phyloP scores from a whole-genome alignment of 306 rosid species.

The Castanea sativa region DNA sequence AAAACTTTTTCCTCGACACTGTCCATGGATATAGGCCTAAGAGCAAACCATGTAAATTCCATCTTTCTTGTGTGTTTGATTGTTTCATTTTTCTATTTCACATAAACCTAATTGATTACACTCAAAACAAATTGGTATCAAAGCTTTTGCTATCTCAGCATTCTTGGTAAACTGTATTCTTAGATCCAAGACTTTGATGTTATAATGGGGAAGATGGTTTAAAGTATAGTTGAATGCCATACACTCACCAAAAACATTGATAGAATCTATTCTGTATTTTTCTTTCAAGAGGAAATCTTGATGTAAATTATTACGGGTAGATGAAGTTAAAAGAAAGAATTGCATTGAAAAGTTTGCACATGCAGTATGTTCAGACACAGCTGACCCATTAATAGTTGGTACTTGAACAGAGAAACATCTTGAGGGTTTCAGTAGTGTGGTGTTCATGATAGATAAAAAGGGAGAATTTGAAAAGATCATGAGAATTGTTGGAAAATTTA shows the following conservation, averaged over 20 bases:
- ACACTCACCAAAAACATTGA: not conserved
- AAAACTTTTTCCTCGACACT: no score
- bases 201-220: not conserved
- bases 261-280: not conserved
- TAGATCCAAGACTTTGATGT: not conserved
- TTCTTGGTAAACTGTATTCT: not conserved
- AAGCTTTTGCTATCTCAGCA: no score
- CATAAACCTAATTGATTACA: no score
- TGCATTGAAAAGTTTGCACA: not conserved
- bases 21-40: no score
- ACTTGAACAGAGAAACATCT: not conserved
- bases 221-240: not conserved
- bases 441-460: no score
- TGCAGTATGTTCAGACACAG: not conserved
- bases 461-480: no score
- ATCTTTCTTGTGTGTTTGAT: no score
- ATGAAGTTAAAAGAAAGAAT: not conserved
- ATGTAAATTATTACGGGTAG: not conserved
- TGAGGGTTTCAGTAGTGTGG: no score
- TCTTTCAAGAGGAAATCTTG: not conserved
- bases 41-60: no score
- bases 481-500: no score
- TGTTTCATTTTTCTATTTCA: no score
- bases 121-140: no score
- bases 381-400: not conserved